These are phyloP conservation scores for Groenewaldozyma auringiensis DNA, from an alignment of 1,139 yeast species.

Conservation along the genomic window DNA sequence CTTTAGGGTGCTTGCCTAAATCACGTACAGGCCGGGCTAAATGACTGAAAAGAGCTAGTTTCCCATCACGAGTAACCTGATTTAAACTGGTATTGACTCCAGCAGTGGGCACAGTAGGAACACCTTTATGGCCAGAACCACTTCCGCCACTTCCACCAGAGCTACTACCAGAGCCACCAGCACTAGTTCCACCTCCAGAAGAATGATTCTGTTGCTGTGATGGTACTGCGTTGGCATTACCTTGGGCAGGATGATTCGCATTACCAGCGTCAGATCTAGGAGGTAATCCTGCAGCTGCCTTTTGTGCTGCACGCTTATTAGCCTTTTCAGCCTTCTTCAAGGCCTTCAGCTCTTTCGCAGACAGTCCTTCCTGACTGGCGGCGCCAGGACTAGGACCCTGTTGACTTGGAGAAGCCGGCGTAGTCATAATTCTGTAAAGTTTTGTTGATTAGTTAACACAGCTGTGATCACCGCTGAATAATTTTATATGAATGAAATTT, in stretches of 20 bases:
- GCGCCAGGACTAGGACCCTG: too few relatives aligned
- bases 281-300: constrained; percentile 39
- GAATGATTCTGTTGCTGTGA: neutral
- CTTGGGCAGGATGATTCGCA: constrained; percentile 20
- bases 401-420: neutral
- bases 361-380: constrained; percentile 30
- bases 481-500: too few relatives aligned
- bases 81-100: neutral
- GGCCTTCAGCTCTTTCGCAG: constrained; percentile 82
- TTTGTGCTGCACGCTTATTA: constrained; percentile 71
- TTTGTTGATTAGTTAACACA: too few relatives aligned
- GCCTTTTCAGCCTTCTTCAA: constrained; percentile 84
- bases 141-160: neutral
- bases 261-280: constrained; percentile 16
- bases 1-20: constrained; percentile 33
- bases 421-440: too few relatives aligned
- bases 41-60: constrained; percentile 67
- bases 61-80: neutral
- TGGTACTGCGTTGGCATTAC: constrained; percentile 5
- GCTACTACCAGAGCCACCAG: neutral
- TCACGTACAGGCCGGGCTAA: constrained; percentile 48
- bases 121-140: neutral
- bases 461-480: too few relatives aligned
- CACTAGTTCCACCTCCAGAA: neutral
- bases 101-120: constrained; percentile 1